These are phyloP conservation scores for Saccharomyces hybrid DNA, from an alignment of 1,139 yeast species.

Conservation along the genomic window DNA sequence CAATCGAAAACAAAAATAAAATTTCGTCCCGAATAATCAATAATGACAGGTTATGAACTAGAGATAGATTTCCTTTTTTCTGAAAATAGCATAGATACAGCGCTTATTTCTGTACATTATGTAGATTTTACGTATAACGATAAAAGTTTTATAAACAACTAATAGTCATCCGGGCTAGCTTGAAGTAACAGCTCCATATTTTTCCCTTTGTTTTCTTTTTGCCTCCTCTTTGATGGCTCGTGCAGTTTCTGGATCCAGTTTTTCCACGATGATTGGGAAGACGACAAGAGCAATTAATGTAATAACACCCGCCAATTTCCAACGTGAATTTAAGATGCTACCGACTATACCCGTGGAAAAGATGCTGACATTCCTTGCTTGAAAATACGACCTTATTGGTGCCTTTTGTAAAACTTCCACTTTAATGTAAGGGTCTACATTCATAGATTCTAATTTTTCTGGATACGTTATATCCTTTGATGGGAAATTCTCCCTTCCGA, in stretches of 20 bases:
- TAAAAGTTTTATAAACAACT: not conserved
- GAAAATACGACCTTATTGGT: slow-evolving; percentile 32
- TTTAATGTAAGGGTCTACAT: slow-evolving; percentile 18
- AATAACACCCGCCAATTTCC: slow-evolving; percentile 32
- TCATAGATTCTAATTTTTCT: slow-evolving; percentile 23
- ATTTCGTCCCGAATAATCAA: slow-evolving; percentile 9
- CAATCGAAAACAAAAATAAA: slow-evolving; percentile 7
- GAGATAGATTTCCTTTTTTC: not conserved
- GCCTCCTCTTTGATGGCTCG: slow-evolving; percentile 31
- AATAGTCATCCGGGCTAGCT: not conserved
- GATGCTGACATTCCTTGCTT: slow-evolving; percentile 29
- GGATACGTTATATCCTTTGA: slow-evolving; percentile 29
- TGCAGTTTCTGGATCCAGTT: slow-evolving; percentile 36
- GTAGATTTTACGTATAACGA: not conserved
- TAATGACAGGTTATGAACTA: not conserved
- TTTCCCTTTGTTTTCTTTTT: slow-evolving; percentile 22
- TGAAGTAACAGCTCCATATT: slow-evolving; percentile 14
- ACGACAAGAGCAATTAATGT: slow-evolving; percentile 22
- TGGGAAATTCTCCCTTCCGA: slow-evolving; percentile 32
- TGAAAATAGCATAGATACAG: not conserved
- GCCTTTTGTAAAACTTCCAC: slow-evolving; percentile 22
- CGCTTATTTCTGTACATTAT: not conserved
- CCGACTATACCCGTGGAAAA: slow-evolving; percentile 34
- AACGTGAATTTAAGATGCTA: slow-evolving; percentile 32
- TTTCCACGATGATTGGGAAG: slow-evolving; percentile 33